Base-by-base conservation (phyloP, 164 flowering plant species). In the Umbellularia californica region DNA sequence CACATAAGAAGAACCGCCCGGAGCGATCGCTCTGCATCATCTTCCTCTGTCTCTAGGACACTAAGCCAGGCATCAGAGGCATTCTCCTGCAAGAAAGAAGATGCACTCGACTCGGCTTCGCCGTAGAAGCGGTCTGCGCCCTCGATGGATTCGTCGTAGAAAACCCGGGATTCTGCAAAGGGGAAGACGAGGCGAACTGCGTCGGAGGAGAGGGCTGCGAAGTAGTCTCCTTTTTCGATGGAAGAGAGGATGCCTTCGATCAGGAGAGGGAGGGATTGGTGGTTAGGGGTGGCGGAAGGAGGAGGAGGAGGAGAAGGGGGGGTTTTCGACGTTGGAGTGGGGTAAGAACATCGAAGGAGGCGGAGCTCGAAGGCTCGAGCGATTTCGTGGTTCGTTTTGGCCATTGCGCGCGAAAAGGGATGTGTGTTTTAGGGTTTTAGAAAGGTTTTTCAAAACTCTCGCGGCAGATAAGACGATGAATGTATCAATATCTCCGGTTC, bases 321-420 rank as follows among this genome's bases (percentile, higher is more conserved):
- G 60, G 60, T 5, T 60, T 35, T 50, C 20, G 69, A 70, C 23
- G 70, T 64, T 15, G 78, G 64, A 11, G 82, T 72, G 1, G 88
- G 81, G 11, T 82, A 72, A 58, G 92, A 79, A 81, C 93, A 92
- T 72, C 92, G 92, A 67, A 94, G 88, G 75, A 95, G 94, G 35
- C 93, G 93, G 68, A 95, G 97, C 87, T 95, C 99, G 70, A 82
- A 82, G 5, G 24, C 50, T 47, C 86, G 90, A 71, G 88, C 85
- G 71, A 76, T 28, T 50, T 74, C 77, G 5, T 41, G 68, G 7
- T 74, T 68, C 3, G 67, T 15, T n/a, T 50, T 76, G 1, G 73
- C 81, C 83, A 81, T 81, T 23, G 71, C 33, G 67, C 25, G 70
- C 50, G 58, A 24, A 47, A 5, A 11, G 30, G 20, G 50, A 2